Percentiles rank a stretch among this genome's conserved stretches.
These are phyloP conservation scores for Tetrapyrgos nigripes DNA, from an alignment of 1,284 basidiomycete genomes.

Conservation along the genomic window DNA sequence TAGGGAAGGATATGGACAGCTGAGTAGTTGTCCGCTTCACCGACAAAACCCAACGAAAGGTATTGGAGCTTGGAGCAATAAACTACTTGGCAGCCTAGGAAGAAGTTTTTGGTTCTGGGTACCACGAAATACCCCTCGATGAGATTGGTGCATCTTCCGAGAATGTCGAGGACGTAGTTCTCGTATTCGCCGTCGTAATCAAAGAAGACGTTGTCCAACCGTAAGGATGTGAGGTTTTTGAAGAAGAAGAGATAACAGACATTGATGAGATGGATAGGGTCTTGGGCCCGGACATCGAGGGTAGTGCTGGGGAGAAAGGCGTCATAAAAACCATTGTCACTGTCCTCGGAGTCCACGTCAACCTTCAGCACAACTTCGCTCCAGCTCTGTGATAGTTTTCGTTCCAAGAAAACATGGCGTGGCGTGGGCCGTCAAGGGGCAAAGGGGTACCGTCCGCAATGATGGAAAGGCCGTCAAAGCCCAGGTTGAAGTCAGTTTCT, in stretches of 20 bases:
- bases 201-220: background rate
- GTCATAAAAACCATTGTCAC: too few relatives aligned
- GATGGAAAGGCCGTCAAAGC: too few relatives aligned
- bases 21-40: background rate
- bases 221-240: background rate
- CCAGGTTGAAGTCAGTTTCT: too few relatives aligned
- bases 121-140: background rate
- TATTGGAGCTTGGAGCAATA: background rate
- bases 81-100: background rate
- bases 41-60: background rate
- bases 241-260: background rate
- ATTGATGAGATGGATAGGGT: background rate
- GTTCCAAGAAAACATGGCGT: too few relatives aligned
- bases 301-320: background rate
- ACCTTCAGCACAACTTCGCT: too few relatives aligned
- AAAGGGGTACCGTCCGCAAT: too few relatives aligned
- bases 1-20: background rate
- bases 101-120: background rate
- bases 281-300: background rate
- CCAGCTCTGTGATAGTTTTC: too few relatives aligned
- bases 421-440: too few relatives aligned
- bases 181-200: background rate
- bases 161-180: background rate
- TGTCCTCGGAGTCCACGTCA: too few relatives aligned
- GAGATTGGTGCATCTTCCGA: slow-evolving; percentile 21